Base-by-base conservation (phyloP, 805 yeast species). In the Brettanomyces bruxellensis region DNA sequence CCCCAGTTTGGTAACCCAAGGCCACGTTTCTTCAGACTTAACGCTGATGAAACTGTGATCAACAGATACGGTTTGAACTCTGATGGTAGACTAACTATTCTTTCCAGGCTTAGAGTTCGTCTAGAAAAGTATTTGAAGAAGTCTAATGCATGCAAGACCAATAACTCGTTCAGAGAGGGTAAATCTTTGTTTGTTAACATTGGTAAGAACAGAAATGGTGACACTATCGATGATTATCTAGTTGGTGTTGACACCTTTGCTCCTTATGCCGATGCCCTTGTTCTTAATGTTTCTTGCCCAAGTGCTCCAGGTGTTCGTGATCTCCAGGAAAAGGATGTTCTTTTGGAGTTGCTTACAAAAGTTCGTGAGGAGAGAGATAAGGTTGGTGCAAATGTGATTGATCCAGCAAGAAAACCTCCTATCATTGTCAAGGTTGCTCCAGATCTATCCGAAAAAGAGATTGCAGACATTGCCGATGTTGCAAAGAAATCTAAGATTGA, bases 21-120 rank as follows among this genome's bases (percentile, higher is more conserved):
- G 55, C 98, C 98, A 23, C 74, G 98, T 49, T 86, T 91, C 57
- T 91, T 90, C 70, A 78, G 98, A 56, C 71, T 91, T 48, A 79
- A 85, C 5, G 71, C 78, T 52, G 97, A 91, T 62, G 84, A 79
- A 47, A 96, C 97, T 4, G 95, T 91, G 38, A 87, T 90, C 55
- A 91, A 91, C 68, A 75, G 98, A 51, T 91, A 90, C 61, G 98
- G 98, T 2, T 90, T 91, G 73, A 91, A 91, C 61, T 89, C 97
- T 4, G 75, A 78, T 42, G 98, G 98, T 40, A 96, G 89, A 61
- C 76, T 78, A 52, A 75, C 67, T 34, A 95, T 90, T 24, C 67
- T 81, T 45, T 78, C 79, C 2, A 73, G 81, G n/a, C 71, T 90
- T 56, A 75, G 81, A 53, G 55, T 76, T 38, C 79, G 98, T 55